Evolutionary conservation across 176 grass and related monocot genomes (phyloP).

Genomic region (Oryza glaberrima): DNA sequence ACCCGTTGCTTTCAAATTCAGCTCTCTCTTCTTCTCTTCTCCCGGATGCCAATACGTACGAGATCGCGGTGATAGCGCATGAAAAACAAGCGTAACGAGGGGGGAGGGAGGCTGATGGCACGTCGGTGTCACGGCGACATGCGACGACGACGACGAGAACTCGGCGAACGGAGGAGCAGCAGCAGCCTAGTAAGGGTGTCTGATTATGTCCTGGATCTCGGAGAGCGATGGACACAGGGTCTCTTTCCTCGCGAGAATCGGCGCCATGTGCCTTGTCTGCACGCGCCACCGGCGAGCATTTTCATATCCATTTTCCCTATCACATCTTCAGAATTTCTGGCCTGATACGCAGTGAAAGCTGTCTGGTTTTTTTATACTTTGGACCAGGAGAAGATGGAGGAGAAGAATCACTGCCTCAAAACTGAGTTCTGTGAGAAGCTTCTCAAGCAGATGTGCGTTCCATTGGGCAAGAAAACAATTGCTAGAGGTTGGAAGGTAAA

Average conservation of each 20-base stretch:
- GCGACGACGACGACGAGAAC: not conserved
- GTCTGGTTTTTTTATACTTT: not conserved
- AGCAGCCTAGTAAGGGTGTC: not conserved
- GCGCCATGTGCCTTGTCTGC: slow-evolving; percentile 36
- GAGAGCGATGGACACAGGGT: slow-evolving; percentile 3
- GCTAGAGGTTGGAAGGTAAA: not conserved
- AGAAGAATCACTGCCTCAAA: not conserved
- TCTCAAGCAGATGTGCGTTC: not conserved
- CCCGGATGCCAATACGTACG: not conserved
- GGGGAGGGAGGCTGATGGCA: not conserved
- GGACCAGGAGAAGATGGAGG: not conserved
- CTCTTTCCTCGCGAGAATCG: slow-evolving; percentile 10
- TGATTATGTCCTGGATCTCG: slow-evolving; percentile 37
- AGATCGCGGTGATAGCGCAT: not conserved
- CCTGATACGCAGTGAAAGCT: not conserved
- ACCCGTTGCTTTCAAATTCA: not conserved
- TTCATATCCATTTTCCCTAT: not conserved
- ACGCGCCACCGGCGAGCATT: not conserved
- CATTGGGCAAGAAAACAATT: not conserved
- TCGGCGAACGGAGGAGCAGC: not conserved
- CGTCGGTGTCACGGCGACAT: slow-evolving; percentile 28
- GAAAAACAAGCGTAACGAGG: not conserved
- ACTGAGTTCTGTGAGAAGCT: not conserved
- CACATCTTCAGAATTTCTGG: not conserved
- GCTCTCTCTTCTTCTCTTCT: not conserved